These are phyloP conservation scores for Podospora didyma DNA, from an alignment of 495 filamentous ascomycete species.

Conservation along the genomic window DNA sequence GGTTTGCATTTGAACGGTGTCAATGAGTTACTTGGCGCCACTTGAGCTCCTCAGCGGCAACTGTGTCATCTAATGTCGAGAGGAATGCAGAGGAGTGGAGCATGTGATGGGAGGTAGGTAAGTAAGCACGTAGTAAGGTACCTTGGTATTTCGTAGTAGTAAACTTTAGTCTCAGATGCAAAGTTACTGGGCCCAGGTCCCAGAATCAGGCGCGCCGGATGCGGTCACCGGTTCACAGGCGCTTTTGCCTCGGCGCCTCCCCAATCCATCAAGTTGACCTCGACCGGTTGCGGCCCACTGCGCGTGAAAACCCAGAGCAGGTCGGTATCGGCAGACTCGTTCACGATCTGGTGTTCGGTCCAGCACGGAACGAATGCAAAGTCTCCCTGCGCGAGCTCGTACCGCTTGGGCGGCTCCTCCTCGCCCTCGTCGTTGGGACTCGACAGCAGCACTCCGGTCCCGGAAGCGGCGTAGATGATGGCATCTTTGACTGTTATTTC, in stretches of 20 bases:
- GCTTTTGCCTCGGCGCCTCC: conserved; percentile 35
- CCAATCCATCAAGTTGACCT: conserved; percentile 58
- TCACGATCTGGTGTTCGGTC: conserved; percentile 64
- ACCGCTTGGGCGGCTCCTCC: conserved; percentile 43
- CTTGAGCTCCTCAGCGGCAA: too few relatives aligned
- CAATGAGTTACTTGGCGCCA: too few relatives aligned
- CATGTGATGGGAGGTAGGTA: too few relatives aligned
- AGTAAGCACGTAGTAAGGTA: too few relatives aligned
- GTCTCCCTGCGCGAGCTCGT: conserved; percentile 55
- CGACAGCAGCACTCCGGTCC: conserved; percentile 36
- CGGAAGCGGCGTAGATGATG: conserved; percentile 43
- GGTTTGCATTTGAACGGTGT: neutral
- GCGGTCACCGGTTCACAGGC: neutral
- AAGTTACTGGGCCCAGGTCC: too few relatives aligned
- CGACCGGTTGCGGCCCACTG: conserved; percentile 52
- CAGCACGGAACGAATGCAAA: conserved; percentile 62
- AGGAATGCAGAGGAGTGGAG: too few relatives aligned
- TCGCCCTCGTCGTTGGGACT: conserved; percentile 36
- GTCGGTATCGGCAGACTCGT: conserved; percentile 53
- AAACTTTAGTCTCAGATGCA: too few relatives aligned
- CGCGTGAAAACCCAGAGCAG: conserved; percentile 58
- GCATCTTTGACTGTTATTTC: conserved; percentile 30
- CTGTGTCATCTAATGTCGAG: too few relatives aligned
- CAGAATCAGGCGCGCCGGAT: neutral
- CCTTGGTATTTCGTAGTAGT: too few relatives aligned